Evolutionary conservation across 192 early-diverging fungal genomes (phyloP).

Genomic region (Fimicolochytrium jonesii): DNA sequence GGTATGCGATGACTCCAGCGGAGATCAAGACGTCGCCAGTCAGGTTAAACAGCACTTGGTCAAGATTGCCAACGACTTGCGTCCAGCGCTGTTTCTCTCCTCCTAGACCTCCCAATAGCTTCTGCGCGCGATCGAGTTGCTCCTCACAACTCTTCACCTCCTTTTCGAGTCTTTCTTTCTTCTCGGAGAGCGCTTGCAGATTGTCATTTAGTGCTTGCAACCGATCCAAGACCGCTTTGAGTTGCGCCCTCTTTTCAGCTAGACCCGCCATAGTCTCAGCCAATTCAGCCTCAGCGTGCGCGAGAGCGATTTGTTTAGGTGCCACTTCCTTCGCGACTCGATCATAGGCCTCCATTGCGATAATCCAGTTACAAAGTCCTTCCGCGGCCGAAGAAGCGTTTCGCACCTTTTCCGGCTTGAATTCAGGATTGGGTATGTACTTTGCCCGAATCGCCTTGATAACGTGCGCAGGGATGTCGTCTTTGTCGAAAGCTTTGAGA

Average conservation of each 20-base stretch:
- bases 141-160: conserved; percentile 60
- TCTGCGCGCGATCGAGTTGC: conserved; percentile 55
- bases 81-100: conserved; percentile 63
- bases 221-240: conserved; percentile 52
- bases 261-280: conserved; percentile 54
- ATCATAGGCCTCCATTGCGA: conserved; percentile 63
- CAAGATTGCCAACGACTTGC: conserved; percentile 47
- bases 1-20: conserved; percentile 59
- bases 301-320: conserved; percentile 56
- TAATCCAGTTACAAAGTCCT: conserved; percentile 58
- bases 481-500: conserved; percentile 57
- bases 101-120: conserved; percentile 54
- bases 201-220: conserved; percentile 53
- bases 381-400: conserved; percentile 63
- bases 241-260: conserved; percentile 50
- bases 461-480: conserved; percentile 54
- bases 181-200: conserved; percentile 42
- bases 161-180: conserved; percentile 51
- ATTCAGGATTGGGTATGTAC: conserved; percentile 60
- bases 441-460: conserved; percentile 56
- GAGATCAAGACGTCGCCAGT: conserved; percentile 58
- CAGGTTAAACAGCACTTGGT: conserved; percentile 47
- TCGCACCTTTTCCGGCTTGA: conserved; percentile 60
- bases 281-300: conserved; percentile 51
- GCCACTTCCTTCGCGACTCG: conserved; percentile 57